Evolutionary conservation across 345 rosid genomes (phyloP).

Genomic region (Acer negundo): DNA sequence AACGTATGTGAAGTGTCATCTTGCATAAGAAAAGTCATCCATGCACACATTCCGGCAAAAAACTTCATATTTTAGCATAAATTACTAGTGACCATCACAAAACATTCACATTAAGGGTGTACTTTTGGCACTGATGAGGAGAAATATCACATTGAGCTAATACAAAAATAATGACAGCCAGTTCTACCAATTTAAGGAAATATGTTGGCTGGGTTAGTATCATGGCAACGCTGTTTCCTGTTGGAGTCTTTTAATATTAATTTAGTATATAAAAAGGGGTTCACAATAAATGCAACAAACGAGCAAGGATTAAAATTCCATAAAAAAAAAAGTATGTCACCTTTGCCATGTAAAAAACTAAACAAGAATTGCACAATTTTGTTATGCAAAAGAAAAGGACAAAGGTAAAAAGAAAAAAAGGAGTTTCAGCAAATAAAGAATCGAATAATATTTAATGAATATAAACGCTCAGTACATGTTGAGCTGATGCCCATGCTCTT

Average conservation of each 20-base stretch:
- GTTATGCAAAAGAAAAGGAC: background rate
- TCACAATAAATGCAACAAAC: no score
- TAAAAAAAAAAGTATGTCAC: background rate
- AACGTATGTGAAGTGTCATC: background rate
- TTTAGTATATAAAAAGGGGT: no score
- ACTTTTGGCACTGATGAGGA: no score
- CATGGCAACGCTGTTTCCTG: background rate
- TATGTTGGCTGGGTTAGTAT: background rate
- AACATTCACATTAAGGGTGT: no score
- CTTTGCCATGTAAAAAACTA: background rate
- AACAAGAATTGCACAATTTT: background rate
- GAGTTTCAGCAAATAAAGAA: background rate
- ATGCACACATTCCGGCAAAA: background rate
- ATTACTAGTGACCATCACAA: background rate
- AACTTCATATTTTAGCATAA: background rate
- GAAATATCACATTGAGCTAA: background rate
- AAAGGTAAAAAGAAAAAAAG: background rate
- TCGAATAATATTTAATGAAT: background rate
- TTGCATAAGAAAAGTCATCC: background rate
- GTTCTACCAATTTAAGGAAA: background rate
- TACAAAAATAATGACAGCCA: background rate
- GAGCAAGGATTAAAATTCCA: no score
- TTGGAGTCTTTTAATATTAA: no score
- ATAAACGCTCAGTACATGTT: slow-evolving; percentile 50
- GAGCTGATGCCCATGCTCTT: slow-evolving; percentile 79